phyloP scores from a whole-genome alignment of 78 protist genomes.

The Acrasis kona region DNA sequence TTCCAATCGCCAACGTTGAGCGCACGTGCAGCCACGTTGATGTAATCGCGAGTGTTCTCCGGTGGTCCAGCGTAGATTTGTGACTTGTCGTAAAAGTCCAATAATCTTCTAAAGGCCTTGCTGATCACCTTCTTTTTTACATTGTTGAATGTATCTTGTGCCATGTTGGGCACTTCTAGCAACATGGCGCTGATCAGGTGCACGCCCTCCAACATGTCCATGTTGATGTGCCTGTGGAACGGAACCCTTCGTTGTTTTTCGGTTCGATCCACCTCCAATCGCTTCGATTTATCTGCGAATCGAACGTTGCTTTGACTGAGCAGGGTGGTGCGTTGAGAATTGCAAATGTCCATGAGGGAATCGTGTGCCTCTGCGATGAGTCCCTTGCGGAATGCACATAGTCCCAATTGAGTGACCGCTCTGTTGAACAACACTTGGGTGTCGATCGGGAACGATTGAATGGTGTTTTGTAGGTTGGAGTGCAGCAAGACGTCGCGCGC shows the following conservation, averaged over 20 bases:
- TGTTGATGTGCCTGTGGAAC: constrained; percentile 91
- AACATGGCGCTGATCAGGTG: constrained; percentile 77
- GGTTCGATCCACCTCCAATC: neutral
- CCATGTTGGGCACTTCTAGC: constrained; percentile 65
- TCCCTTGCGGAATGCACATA: constrained; percentile 87
- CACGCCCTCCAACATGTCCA: constrained; percentile 82
- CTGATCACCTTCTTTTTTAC: neutral
- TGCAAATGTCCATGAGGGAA: neutral
- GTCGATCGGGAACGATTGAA: constrained; percentile 32
- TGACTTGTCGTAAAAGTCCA: neutral
- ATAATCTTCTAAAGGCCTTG: neutral
- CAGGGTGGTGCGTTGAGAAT: neutral
- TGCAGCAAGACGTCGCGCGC: constrained; percentile 86
- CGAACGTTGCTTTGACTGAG: neutral
- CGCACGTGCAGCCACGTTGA: constrained; percentile 58
- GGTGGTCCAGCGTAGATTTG: constrained; percentile 69
- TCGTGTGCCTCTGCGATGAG: constrained; percentile 23
- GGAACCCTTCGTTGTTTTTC: constrained; percentile 74
- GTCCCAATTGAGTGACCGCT: constrained; percentile 86
- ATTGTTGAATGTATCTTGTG: neutral
- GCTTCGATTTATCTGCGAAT: neutral
- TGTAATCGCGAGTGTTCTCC: constrained; percentile 71
- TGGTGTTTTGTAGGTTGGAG: constrained; percentile 34
- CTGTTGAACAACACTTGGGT: constrained; percentile 73
- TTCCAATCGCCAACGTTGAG: constrained; percentile 74